Percentiles rank a stretch among this genome's conserved stretches.
These are phyloP conservation scores for Moesziomyces globuligerus DNA, from an alignment of 1,284 basidiomycete genomes.

Conservation along the genomic window DNA sequence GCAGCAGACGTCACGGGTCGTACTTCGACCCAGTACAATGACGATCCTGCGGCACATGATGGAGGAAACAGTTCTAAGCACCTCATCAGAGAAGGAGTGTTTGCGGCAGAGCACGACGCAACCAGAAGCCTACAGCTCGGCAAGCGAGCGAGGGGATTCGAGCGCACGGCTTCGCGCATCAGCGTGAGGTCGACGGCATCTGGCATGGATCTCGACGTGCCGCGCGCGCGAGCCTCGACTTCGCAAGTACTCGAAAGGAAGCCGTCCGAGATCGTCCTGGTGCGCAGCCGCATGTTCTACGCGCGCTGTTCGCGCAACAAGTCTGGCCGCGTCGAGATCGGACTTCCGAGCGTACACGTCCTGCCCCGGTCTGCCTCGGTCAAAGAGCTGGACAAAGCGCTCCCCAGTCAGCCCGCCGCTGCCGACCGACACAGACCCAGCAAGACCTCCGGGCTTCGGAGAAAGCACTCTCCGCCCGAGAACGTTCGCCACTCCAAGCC, in stretches of 20 bases:
- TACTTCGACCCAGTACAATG: conserved; percentile 11
- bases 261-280: conserved; percentile 72
- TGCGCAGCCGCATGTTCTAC: conserved; percentile 76
- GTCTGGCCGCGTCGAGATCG: conserved; percentile 71
- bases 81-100: too few relatives aligned
- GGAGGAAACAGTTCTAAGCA: not conserved
- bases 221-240: not conserved
- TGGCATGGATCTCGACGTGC: conserved; percentile 3
- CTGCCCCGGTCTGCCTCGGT: conserved; percentile 15
- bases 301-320: conserved; percentile 72
- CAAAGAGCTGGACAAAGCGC: conserved; percentile 38
- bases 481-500: not conserved
- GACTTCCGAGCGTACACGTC: conserved; percentile 74
- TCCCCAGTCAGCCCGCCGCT: conserved; percentile 7
- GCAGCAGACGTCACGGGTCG: not conserved
- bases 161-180: conserved; percentile 18
- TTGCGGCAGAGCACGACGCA: not conserved
- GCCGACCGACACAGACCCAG: too few relatives aligned
- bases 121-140: not conserved
- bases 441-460: not conserved
- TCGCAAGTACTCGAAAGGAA: conserved; percentile 12
- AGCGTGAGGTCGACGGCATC: conserved; percentile 16
- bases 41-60: conserved; percentile 3
- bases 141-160: conserved; percentile 14
- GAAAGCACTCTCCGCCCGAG: not conserved